A percentile compares a stretch with the other conserved stretches of the same genome.
Evolutionary conservation across 225 moss, liverwort and hornwort genomes (phyloP).

Genomic region (Ulota crispa): DNA sequence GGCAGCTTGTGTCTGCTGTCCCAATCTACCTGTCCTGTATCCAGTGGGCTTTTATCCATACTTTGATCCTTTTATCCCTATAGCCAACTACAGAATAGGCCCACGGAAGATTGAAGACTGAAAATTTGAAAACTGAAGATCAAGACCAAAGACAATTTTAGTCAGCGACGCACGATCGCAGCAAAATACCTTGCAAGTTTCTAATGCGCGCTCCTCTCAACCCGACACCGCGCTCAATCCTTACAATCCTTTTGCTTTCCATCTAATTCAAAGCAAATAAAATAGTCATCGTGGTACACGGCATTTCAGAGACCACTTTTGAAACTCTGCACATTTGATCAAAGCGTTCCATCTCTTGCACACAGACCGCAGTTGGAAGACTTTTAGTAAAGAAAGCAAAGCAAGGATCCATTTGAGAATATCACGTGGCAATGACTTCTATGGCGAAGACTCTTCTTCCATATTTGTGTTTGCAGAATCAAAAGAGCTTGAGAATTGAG

Average conservation of each 20-base stretch:
- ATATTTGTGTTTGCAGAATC: background rate
- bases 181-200: no score
- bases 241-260: constrained; percentile 12
- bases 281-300: constrained; percentile 35
- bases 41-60: no score
- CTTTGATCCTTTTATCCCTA: no score
- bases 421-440: constrained; percentile 34
- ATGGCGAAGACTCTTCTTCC: constrained; percentile 31
- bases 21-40: no score
- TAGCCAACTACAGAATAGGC: no score
- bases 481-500: background rate
- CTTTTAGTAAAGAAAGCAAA: constrained; percentile 30
- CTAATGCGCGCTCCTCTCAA: no score
- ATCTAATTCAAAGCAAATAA: constrained; percentile 33
- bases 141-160: no score
- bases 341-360: constrained; percentile 51
- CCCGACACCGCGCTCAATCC: constrained; percentile 4
- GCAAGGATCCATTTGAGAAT: constrained; percentile 33
- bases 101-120: no score
- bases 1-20: no score
- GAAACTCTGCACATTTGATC: constrained; percentile 34
- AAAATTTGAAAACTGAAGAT: no score
- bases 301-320: constrained; percentile 27
- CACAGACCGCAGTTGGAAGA: constrained; percentile 39
- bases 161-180: no score